Base-by-base conservation (phyloP, 2,329 filamentous ascomycete genomes). In the Dothistroma pini region DNA sequence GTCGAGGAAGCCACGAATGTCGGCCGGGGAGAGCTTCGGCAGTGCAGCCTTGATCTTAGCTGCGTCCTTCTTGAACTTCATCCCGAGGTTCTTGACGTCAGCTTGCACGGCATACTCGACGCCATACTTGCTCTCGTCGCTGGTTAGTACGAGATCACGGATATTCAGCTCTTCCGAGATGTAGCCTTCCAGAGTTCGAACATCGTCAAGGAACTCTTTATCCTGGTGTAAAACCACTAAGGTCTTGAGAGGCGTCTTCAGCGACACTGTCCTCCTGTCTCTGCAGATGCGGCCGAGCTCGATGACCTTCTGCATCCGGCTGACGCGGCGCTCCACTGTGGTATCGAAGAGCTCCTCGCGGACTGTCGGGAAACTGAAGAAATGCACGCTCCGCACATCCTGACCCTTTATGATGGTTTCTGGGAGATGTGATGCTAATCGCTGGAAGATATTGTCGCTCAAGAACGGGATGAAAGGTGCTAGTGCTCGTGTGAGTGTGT, bases 381-480 rank as follows among this genome's bases (percentile, higher is more conserved):
- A 99, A 78, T 97, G 95, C 7, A 99, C 90, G 71, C 91, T 96
- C 68, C 92, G 86, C 63, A 86, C 76, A 73, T 97, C 93, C 69
- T 89, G 83, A 47, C 83, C 87, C 16, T 72, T 65, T 49, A 81
- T 82, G 35, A 90, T 78, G 48, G 85, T 80, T 71, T 89, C 82
- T 0, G 91, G 91, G 58, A 97, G 95, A 73, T 91, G 87, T 21
- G 89, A 88, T 22, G 92, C 83, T 12, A 97, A 84, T 67, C 88
- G 89, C 62, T 86, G 84, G 79, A 97, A 99, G 75, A 99, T 96
- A 74, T 88, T 95, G 70, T 99, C 95, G 62, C 92, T 93, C 69
- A 97, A 84, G 81, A 97, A 99, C 8, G 95, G 95, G 0, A 90
- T 96, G 77, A 99, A 97, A 2, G 95, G 95, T 16, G 95, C 93